Evolutionary conservation across 116 monocot species (phyloP).

Genomic region (Papilionanthe hybrid): DNA sequence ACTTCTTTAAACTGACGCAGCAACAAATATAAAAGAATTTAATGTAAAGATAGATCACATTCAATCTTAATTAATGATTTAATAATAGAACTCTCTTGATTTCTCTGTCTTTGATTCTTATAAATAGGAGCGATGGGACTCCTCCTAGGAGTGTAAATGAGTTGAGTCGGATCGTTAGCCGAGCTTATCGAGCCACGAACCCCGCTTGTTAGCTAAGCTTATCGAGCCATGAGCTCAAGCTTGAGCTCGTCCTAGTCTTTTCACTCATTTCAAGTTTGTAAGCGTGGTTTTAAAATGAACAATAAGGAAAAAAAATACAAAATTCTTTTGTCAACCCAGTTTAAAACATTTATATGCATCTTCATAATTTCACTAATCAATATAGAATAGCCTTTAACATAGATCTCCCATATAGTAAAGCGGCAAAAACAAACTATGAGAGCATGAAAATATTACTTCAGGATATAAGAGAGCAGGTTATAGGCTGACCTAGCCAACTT

Average conservation of each 20-base stretch:
- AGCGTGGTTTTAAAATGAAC: not conserved
- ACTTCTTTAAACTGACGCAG: too few species aligned
- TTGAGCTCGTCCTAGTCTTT: not conserved
- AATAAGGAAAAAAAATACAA: not conserved
- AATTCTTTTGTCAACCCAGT: not conserved
- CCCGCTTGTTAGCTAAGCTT: too few species aligned
- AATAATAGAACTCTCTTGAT: too few species aligned
- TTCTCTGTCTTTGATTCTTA: too few species aligned
- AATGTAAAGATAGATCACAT: too few species aligned
- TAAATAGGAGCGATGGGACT: too few species aligned
- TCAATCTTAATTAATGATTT: too few species aligned
- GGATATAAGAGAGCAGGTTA: not conserved
- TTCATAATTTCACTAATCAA: not conserved
- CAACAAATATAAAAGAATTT: too few species aligned
- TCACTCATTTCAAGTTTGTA: not conserved
- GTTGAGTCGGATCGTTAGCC: too few species aligned
- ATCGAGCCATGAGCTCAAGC: too few species aligned
- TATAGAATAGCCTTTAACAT: not conserved
- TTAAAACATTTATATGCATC: not conserved
- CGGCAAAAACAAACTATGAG: not conserved
- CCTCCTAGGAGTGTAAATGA: too few species aligned
- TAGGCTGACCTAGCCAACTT: constrained; percentile 76
- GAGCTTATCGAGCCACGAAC: too few species aligned
- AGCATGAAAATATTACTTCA: not conserved
- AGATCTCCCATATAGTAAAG: not conserved